Percentiles rank a stretch among this genome's conserved stretches.
These are phyloP conservation scores for Colletotrichum filicis DNA, from an alignment of 2,329 filamentous ascomycete genomes.

Conservation along the genomic window DNA sequence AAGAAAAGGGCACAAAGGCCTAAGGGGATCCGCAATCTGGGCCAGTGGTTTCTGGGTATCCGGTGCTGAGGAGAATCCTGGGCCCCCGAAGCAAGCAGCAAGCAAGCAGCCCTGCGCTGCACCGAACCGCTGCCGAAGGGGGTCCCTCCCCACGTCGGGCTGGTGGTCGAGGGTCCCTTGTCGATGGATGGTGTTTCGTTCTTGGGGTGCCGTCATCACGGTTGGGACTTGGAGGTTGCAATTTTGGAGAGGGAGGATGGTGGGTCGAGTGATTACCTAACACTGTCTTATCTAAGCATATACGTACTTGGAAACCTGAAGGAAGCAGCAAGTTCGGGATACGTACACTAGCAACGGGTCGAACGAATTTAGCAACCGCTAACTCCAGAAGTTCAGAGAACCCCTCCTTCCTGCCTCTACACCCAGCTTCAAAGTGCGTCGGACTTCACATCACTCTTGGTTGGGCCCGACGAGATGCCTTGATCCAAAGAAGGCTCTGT, in stretches of 20 bases:
- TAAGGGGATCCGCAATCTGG: conserved; percentile 18
- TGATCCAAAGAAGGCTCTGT: not conserved
- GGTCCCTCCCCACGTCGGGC: conserved; percentile 2
- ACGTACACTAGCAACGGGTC: not conserved
- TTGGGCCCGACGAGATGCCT: not conserved
- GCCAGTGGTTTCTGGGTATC: conserved; percentile 31
- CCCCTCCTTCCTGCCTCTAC: not conserved
- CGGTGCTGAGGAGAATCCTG: conserved; percentile 20
- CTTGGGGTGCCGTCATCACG: conserved; percentile 1
- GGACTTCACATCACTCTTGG: not conserved
- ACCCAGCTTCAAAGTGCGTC: no score
- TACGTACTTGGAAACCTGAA: not conserved
- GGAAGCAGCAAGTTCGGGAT: not conserved
- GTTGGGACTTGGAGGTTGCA: not conserved
- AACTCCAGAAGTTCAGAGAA: not conserved
- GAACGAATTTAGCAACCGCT: not conserved
- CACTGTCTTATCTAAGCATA: not conserved
- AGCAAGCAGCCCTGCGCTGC: conserved; percentile 10
- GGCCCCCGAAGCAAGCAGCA: conserved; percentile 11
- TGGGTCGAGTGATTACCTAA: not conserved
- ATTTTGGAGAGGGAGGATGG: not conserved
- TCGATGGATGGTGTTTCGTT: conserved; percentile 1
- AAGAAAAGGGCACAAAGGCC: not conserved
- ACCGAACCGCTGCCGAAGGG: conserved; percentile 25
- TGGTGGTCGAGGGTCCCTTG: conserved; percentile 8